Conservation (phyloP, 2,329 filamentous ascomycete genomes). For the Ceratocystis destructans region DNA sequence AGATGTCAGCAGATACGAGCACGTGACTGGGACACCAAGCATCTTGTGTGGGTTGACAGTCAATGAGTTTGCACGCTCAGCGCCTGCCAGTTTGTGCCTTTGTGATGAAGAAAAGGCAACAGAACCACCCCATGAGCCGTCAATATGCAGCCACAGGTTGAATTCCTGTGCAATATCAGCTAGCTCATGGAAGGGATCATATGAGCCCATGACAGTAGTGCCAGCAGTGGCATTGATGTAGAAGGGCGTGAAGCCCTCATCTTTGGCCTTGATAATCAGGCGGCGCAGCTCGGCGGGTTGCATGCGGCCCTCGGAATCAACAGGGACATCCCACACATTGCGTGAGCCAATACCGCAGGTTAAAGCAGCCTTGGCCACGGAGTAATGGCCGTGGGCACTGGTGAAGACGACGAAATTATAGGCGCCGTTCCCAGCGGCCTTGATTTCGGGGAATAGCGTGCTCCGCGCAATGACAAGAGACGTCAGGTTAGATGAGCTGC, state of each 20-base stretch:
- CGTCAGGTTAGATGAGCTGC: slow-evolving; percentile 70
- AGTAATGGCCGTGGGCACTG: slow-evolving; percentile 82
- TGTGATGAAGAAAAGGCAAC: slow-evolving; percentile 62
- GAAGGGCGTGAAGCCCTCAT: slow-evolving; percentile 64
- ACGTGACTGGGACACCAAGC: slow-evolving; percentile 82
- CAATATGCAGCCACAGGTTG: slow-evolving; percentile 81
- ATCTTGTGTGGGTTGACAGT: slow-evolving; percentile 96
- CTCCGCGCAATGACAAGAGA: slow-evolving; percentile 82
- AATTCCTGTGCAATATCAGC: slow-evolving; percentile 55
- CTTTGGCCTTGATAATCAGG: slow-evolving; percentile 46
- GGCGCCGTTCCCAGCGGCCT: slow-evolving; percentile 52
- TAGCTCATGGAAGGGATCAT: slow-evolving; percentile 63
- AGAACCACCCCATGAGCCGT: slow-evolving; percentile 80
- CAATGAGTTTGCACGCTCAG: slow-evolving; percentile 63
- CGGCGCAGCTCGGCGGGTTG: slow-evolving; percentile 48
- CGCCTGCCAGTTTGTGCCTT: slow-evolving; percentile 50
- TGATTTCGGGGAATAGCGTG: slow-evolving; percentile 66
- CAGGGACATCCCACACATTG: slow-evolving; percentile 58
- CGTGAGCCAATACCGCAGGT: slow-evolving; percentile 69
- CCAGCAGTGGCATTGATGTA: slow-evolving; percentile 94
- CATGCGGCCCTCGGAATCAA: slow-evolving; percentile 63
- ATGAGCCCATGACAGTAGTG: slow-evolving; percentile 83
- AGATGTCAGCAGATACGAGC: slow-evolving; percentile 69
- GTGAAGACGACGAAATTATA: slow-evolving; percentile 73
- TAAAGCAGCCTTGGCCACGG: slow-evolving; percentile 85